A percentile compares a stretch with the other conserved stretches of the same genome.
Evolutionary conservation across 805 yeast genomes (phyloP).

Genomic region (Metschnikowia matae): DNA sequence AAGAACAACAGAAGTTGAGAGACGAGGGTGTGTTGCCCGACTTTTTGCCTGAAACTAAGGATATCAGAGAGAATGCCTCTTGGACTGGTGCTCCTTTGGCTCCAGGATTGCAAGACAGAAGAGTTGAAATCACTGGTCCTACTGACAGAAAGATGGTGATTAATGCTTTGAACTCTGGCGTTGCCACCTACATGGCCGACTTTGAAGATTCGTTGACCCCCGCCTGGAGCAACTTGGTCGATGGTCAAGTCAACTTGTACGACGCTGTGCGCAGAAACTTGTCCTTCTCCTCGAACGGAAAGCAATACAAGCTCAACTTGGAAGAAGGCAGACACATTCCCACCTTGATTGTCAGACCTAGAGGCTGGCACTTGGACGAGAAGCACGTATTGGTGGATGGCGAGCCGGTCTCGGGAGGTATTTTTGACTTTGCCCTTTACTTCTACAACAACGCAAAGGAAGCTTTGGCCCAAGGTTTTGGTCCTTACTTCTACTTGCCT

Average conservation of each 20-base stretch:
- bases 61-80: slow-evolving; percentile 64
- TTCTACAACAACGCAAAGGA: slow-evolving; percentile 71
- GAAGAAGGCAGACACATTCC: slow-evolving; percentile 59
- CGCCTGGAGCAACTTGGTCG: slow-evolving; percentile 74
- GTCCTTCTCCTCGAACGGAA: slow-evolving; percentile 36
- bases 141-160: slow-evolving; percentile 81
- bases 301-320: slow-evolving; percentile 42
- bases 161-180: slow-evolving; percentile 74
- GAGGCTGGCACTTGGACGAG: slow-evolving; percentile 86
- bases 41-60: slow-evolving; percentile 63
- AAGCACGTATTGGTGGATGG: slow-evolving; percentile 67
- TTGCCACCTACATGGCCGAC: slow-evolving; percentile 82
- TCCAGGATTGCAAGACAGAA: slow-evolving; percentile 68
- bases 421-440: slow-evolving; percentile 74
- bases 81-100: slow-evolving; percentile 77
- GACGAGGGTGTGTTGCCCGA: slow-evolving; percentile 61
- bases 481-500: slow-evolving; percentile 80
- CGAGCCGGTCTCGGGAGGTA: slow-evolving; percentile 73
- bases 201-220: slow-evolving; percentile 84
- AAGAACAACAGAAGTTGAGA: slow-evolving; percentile 53
- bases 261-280: slow-evolving; percentile 73
- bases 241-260: slow-evolving; percentile 75
- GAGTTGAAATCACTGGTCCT: slow-evolving; percentile 83
- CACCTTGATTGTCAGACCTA: slow-evolving; percentile 77
- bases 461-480: slow-evolving; percentile 59